Conservation (phyloP, 257 asterid genomes). For the Solanum medicagineum region DNA sequence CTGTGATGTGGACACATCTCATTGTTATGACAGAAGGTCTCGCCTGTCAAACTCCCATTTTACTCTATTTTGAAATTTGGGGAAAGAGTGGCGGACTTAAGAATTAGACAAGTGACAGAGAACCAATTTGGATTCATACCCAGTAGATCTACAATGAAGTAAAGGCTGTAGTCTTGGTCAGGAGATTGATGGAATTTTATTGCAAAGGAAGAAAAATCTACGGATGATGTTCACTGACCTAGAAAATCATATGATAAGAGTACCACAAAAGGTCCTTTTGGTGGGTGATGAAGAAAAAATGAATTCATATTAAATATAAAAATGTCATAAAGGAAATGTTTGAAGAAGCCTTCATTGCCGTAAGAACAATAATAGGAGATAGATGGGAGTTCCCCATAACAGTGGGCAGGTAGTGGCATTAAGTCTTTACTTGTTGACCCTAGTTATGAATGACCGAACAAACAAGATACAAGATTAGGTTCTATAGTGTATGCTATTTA, state of each 20-base stretch:
- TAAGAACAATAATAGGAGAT: not conserved
- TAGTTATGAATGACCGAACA: not conserved
- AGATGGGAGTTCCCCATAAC: not conserved
- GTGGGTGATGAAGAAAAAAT: not conserved
- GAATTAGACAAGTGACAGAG: not conserved
- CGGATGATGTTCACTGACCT: not conserved
- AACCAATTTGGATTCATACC: not conserved
- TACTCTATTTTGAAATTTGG: not conserved
- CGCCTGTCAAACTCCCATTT: not conserved
- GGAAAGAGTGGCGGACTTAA: not conserved
- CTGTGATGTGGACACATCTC: not conserved
- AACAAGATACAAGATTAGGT: not conserved
- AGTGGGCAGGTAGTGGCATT: not conserved
- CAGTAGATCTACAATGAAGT: too few species aligned
- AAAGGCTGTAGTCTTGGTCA: too few species aligned
- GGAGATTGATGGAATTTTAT: not conserved
- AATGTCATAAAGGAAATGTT: not conserved
- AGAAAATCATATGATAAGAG: not conserved
- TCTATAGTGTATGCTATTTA: not conserved
- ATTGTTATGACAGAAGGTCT: not conserved
- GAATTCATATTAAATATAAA: not conserved
- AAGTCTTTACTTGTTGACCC: not conserved
- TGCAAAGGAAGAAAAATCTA: not conserved
- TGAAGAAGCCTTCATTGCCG: not conserved
- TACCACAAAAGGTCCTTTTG: not conserved